Evolutionary conservation across 1,139 yeast species (phyloP), one percentile per base, ranked within the genome.

Genomic region (Candida dubliniensis): DNA sequence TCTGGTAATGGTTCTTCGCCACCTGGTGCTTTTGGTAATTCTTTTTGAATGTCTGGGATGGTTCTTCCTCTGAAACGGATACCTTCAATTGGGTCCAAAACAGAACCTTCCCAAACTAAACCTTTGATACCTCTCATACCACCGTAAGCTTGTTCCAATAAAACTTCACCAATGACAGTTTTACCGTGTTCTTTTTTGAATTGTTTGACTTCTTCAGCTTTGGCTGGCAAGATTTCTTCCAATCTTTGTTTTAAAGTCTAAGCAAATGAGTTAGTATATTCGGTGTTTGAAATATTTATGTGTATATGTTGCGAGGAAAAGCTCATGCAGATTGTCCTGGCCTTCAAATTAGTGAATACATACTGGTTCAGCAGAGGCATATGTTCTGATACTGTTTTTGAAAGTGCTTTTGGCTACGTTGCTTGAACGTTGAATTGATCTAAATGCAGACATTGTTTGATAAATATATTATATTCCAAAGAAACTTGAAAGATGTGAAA

Each of bases 121-220:
- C 96, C 96, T 75, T 88, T 88, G 76, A 91, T 87, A 71, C 97
- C 97, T 76, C 97, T 85, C 96, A 88, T 89, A 81, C 99, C 99
- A 79, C 98, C 99, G 75, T 93, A 93, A 44, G 96, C 96, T 77
- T 93, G 98, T 73, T 89, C 96, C 57, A 93, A 80, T 55, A 84
- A 77, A 56, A 91, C 95, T 75, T 93, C 96, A 59, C 96, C 98
- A 61, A 95, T 89, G 50, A 80, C 93, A 61, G 95, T 84, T 68
- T 84, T 79, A 63, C 97, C 97, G 67, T 90, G 79, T 61, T 88
- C 93, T 68, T 87, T 79, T 71, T 91, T 88, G 66, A 91, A 83
- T 61, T 84, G 82, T 77, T 89, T 90, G 69, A 91, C 85, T 74
- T 89, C 87, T 67, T 89, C 97, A 55, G 87, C 87, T 77, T 87